Base-by-base conservation (phyloP, 768 basidiomycete genomes). In the Tephrocybe sp. region DNA sequence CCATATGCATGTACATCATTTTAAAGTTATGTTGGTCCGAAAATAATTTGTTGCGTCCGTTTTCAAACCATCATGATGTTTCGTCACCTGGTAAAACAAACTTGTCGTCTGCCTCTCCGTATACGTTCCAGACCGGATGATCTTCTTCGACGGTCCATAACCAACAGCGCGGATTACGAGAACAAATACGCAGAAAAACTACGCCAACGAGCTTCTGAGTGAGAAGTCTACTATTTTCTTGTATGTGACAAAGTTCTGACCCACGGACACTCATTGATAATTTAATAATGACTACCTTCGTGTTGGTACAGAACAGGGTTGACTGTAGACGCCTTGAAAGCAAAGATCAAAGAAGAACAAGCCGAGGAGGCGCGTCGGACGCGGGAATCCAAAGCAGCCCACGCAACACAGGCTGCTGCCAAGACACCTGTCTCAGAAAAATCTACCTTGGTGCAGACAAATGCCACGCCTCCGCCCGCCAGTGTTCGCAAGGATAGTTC, bases 151-250 rank as follows among this genome's bases (percentile, higher is more conserved):
- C 51, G 55, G n/a, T 8, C 28, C 28, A 47, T 56, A 19, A 37
- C 53, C 35, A 57, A 43, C 25, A 21, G 12, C 43, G 31, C 25
- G 16, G 46, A 58, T 50, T 72, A 75, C 47, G 67, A 72, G 53
- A 60, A 70, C 25, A 86, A 80, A 60, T 93, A 94, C 61, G 77
- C 82, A 12, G 79, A 86, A 51, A 89, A 87, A 61, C 67, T 95
- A 30, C 78, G 74, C 37, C 71, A 75, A 58, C 77, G 72, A 58
- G 84, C 89, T 34, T 68, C 79, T 43, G 60, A 66, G 69, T 69
- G 62, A 69, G 69, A 49, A 49, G 31, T 39, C 41, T 43, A 11
- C 26, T 31, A 46, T 39, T 49, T 31, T 51, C 51, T 60, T 46
- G 44, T 52, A 56, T 55, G 51, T 62, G 52, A 55, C 58, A 50